Evolutionary conservation across 495 filamentous ascomycete genomes (phyloP), one percentile per base, ranked within the genome.

Genomic region (Apiosordaria backusii): DNA sequence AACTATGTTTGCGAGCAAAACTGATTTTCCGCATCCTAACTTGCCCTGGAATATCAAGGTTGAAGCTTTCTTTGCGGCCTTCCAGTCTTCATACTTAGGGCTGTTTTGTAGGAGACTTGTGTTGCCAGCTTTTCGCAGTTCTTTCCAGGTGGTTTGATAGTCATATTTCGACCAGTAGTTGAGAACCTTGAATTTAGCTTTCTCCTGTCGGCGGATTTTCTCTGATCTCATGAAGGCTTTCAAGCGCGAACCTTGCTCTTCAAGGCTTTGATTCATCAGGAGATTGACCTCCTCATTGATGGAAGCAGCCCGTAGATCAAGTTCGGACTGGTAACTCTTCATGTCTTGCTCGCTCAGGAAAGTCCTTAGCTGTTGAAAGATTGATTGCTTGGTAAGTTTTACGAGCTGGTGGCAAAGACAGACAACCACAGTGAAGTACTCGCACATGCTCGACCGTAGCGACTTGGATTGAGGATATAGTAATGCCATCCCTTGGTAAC

Each of bases 391-490:
- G 7, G 72, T 73, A 53, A 75, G 72, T 24, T 74, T 74, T 13
- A 80, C 68, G 4, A 79, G 58, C 22, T 76, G 65, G 61, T 78
- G 76, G 61, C 78, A 83, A 24, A 82, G 71, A 40, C 67, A 55
- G 57, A 82, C 77, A 22, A 82, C 72, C 4, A 78, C 70, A 62
- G 79, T 77, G 61, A 79, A 81, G 65, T 82, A 82, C 70, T 82
- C 79, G 60, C 57, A 79, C 50, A 82, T 67, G 24, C 72, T 50
- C 29, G 73, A 74, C 68, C 79, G 79, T 26, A 82, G 65, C 29
- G 62, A 67, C 57, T 70, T 74, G 13, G 78, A 81, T 65, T 63
- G 74, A 1, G 77, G 75, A 71, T 81, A 81, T 18, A 83, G 71
- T 59, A 79, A 55, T 18, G 74, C 74, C 64, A 82, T 73, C n/a